Evolutionary conservation across 2,329 filamentous ascomycete genomes (phyloP).

Genomic region (Coniochaeta hoffmannii): DNA sequence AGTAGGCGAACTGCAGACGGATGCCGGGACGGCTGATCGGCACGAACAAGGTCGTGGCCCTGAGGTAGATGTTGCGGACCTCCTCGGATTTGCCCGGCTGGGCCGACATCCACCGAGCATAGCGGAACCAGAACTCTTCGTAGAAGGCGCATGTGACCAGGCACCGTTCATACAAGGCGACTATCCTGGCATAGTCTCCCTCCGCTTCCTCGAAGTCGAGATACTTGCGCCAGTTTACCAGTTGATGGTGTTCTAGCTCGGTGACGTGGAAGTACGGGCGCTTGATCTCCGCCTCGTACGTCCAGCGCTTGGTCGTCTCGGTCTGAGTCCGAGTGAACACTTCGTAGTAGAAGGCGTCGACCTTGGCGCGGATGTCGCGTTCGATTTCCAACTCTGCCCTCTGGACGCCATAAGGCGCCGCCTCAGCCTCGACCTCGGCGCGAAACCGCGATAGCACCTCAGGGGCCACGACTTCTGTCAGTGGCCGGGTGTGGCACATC

Average conservation of each 20-base stretch:
- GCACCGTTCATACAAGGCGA: conserved; percentile 89
- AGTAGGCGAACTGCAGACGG: conserved; percentile 85
- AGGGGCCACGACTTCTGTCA: conserved; percentile 63
- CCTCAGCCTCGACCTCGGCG: conserved; percentile 63
- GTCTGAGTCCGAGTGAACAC: conserved; percentile 74
- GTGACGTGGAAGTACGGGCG: conserved; percentile 95
- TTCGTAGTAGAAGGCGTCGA: conserved; percentile 75
- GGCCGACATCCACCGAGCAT: conserved; percentile 84
- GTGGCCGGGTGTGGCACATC: conserved; percentile 63
- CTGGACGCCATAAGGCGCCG: conserved; percentile 38
- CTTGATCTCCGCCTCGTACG: conserved; percentile 90
- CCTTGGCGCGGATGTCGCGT: conserved; percentile 68
- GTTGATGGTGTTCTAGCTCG: conserved; percentile 76
- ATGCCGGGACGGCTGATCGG: conserved; percentile 79
- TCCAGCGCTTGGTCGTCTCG: conserved; percentile 90
- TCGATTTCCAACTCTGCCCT: conserved; percentile 72
- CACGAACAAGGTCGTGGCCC: conserved; percentile 77
- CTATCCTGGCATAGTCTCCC: conserved; percentile 64
- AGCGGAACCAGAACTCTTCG: conserved; percentile 98
- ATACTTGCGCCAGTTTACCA: conserved; percentile 91
- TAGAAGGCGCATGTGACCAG: conserved; percentile 90
- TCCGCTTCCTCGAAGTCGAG: conserved; percentile 91
- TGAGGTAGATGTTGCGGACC: conserved; percentile 83
- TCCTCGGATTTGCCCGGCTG: conserved; percentile 80
- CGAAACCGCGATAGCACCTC: conserved; percentile 63